Evolutionary conservation across 768 basidiomycete species (phyloP).

Genomic region (Lactarius hatsudake): DNA sequence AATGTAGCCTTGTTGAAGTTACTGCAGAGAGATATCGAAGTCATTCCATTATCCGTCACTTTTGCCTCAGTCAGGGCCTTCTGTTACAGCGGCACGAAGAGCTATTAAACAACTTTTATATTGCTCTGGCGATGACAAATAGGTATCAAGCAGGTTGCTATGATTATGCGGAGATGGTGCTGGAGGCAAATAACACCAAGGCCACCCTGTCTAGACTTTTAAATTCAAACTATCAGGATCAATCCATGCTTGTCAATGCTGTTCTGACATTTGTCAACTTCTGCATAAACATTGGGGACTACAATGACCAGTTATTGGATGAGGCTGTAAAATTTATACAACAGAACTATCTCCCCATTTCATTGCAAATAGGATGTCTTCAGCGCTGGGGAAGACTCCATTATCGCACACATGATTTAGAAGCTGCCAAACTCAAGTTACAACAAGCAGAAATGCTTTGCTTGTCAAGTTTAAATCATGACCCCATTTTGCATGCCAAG

Average conservation of each 20-base stretch:
- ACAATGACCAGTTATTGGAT: neutral
- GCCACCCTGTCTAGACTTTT: neutral
- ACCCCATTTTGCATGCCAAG: neutral
- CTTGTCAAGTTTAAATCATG: neutral
- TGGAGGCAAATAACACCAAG: slow-evolving; percentile 3
- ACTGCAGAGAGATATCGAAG: neutral
- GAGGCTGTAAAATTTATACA: neutral
- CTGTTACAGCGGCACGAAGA: neutral
- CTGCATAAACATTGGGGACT: slow-evolving; percentile 8
- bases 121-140: neutral
- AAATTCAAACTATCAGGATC: neutral
- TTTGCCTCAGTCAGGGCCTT: neutral
- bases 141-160: neutral
- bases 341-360: neutral
- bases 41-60: slow-evolving; percentile 2
- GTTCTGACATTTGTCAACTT: neutral
- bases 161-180: slow-evolving; percentile 1
- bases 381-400: neutral
- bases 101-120: neutral
- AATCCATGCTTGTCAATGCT: neutral
- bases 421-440: neutral
- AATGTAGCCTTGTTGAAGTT: neutral
- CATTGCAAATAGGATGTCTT: neutral
- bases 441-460: neutral
- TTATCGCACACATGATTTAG: neutral